These are phyloP conservation scores for Oemleria cerasiformis DNA, from an alignment of 306 rosid genomes.

Conservation along the genomic window DNA sequence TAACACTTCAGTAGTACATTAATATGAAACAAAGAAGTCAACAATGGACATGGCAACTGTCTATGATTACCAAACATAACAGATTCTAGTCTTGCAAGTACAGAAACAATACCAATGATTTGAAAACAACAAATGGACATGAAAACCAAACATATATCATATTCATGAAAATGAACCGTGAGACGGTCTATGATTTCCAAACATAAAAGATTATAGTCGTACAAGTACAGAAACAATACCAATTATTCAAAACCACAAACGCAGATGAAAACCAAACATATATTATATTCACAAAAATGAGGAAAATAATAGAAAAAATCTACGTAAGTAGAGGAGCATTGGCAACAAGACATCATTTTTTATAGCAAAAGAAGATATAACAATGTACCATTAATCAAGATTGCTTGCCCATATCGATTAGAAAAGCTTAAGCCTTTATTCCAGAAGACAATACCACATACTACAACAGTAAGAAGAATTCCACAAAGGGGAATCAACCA, in stretches of 20 bases:
- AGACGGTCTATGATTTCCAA: background rate
- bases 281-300: background rate
- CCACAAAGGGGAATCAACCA: conserved; percentile 91
- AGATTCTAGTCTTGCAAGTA: background rate
- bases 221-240: conserved; percentile 4
- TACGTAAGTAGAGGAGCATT: conserved; percentile 3
- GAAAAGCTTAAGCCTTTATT: conserved; percentile 60
- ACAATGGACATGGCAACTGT: background rate
- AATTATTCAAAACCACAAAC: background rate
- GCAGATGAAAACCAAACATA: background rate
- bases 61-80: background rate
- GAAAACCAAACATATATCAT: background rate
- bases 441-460: conserved; percentile 70
- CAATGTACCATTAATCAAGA: conserved; percentile 79
- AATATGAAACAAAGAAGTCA: conserved; percentile 1
- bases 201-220: background rate
- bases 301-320: background rate
- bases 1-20: conserved; percentile 11
- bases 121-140: background rate
- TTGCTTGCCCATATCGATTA: conserved; percentile 75
- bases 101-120: conserved; percentile 6
- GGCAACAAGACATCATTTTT: background rate
- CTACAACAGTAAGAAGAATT: conserved; percentile 55
- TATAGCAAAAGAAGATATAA: background rate
- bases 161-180: background rate